These are phyloP conservation scores for Zelopaecilomyces penicillatus DNA, from an alignment of 2,329 filamentous ascomycete species.

Conservation along the genomic window DNA sequence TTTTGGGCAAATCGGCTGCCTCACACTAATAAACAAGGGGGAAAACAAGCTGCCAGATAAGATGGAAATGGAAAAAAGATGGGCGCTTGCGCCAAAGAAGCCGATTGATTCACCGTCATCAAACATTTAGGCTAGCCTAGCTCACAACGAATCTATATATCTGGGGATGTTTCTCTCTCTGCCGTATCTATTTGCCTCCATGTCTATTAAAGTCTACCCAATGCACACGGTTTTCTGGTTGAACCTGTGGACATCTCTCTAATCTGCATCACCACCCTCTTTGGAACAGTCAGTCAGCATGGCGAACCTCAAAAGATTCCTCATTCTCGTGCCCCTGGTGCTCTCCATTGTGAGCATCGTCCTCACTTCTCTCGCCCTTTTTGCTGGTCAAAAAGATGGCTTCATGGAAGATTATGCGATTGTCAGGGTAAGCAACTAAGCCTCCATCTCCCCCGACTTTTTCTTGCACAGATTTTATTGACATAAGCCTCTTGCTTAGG, in stretches of 20 bases:
- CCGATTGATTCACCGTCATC: too few species aligned
- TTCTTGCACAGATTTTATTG: not conserved
- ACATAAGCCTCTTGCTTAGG: conserved; percentile 14
- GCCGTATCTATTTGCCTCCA: not conserved
- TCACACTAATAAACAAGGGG: not conserved
- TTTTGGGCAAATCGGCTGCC: conserved; percentile 1
- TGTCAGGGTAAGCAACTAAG: conserved; percentile 24
- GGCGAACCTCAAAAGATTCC: conserved; percentile 15
- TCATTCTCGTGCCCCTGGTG: conserved; percentile 28
- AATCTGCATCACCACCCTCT: too few species aligned
- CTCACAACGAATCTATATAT: too few species aligned
- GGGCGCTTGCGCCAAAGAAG: too few species aligned
- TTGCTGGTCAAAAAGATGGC: conserved; percentile 31
- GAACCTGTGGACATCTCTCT: too few species aligned
- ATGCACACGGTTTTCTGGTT: too few species aligned
- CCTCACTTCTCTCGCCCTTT: conserved; percentile 30
- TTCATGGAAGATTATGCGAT: conserved; percentile 37
- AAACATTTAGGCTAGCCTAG: too few species aligned
- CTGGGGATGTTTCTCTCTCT: not conserved
- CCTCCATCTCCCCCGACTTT: not conserved
- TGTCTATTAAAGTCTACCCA: not conserved
- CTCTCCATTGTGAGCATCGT: conserved; percentile 31
- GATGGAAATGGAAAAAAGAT: too few species aligned
- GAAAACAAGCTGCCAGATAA: too few species aligned
- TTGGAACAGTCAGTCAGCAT: conserved; percentile 6